Base-by-base conservation (phyloP, 306 rosid species). In the Ochetophila trinervis region DNA sequence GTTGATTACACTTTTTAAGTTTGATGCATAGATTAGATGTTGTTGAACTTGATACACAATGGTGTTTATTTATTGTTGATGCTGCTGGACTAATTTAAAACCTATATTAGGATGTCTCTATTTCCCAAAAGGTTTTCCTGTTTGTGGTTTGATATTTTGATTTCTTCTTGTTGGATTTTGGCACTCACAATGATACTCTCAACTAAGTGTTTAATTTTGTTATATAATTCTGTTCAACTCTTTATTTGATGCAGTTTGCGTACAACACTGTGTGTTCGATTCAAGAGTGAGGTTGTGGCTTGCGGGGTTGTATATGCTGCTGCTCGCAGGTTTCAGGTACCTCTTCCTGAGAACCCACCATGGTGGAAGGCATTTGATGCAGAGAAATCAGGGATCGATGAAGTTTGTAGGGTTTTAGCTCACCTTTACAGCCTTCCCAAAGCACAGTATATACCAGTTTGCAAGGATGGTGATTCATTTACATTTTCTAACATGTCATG, bases 321-420 rank as follows among this genome's bases (percentile, higher is more conserved):
- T 64, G 97, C 97, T 44, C 86, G 99, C 14, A 82, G 97, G 75
- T 87, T 87, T 81, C 88, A 84, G 53, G 97, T 93, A 61, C 87
- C 99, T 66, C 97, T 93, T 69, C 99, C 97, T 24, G 96, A 93
- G 86, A 88, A 83, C 77, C 97, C 96, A 24, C 97, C 97, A 14
- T 93, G 97, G 99, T 93, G 97, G 97, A 93, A 84, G 82, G 91
- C 87, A 71, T 94, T 94, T 77, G 99, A 88, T 78, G 96, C 87
- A 2, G 97, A 90, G 1, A 94, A 90, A 73, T 86, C 88, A n/a
- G 96, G 95, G 64, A 88, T 94, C 62, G 94, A 90, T 73, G 96
- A 88, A 78, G 95, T 94, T 42, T 90, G 96, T 69, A 83, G 83
- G 80, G 91, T 90, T 83, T 77, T 94, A 49, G 97, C 99, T 67